Conservation (phyloP, 768 basidiomycete species). For the Cystobasidium tubakii region DNA sequence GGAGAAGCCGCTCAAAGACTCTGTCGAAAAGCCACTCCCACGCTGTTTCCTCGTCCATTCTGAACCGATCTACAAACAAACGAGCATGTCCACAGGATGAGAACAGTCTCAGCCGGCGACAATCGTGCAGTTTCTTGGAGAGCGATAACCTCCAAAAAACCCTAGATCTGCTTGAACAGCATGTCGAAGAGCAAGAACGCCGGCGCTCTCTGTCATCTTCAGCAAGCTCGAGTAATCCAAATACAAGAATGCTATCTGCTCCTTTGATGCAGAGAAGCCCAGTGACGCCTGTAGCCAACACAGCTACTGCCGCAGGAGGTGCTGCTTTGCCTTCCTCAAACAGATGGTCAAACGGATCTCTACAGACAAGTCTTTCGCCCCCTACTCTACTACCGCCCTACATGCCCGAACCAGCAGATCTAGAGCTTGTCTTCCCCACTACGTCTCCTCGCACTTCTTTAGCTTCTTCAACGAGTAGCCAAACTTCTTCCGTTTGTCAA, state of each 20-base stretch:
- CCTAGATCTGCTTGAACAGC: neutral
- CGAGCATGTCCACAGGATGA: neutral
- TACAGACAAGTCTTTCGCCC: neutral
- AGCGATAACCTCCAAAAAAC: neutral
- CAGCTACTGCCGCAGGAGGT: neutral
- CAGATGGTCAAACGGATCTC: slow-evolving; percentile 3
- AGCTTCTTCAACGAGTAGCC: neutral
- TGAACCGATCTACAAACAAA: neutral
- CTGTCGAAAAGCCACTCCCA: neutral
- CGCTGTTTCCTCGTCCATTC: neutral
- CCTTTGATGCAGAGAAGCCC: slow-evolving; percentile 21
- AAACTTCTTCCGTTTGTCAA: neutral
- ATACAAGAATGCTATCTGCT: slow-evolving; percentile 9
- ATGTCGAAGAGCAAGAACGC: neutral
- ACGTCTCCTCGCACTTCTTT: neutral
- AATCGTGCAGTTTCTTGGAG: neutral
- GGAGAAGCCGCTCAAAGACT: neutral
- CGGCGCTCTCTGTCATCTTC: neutral
- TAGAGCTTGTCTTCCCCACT: neutral
- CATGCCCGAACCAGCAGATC: neutral
- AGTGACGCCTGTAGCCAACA: neutral
- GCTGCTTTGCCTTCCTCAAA: too few relatives aligned
- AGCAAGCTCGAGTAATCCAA: neutral
- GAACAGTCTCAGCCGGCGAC: neutral
- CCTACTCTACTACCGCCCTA: neutral